A percentile compares a stretch with the other conserved stretches of the same genome.
phyloP scores from a whole-genome alignment of 306 rosid species.

The Cicer chorassanicum region DNA sequence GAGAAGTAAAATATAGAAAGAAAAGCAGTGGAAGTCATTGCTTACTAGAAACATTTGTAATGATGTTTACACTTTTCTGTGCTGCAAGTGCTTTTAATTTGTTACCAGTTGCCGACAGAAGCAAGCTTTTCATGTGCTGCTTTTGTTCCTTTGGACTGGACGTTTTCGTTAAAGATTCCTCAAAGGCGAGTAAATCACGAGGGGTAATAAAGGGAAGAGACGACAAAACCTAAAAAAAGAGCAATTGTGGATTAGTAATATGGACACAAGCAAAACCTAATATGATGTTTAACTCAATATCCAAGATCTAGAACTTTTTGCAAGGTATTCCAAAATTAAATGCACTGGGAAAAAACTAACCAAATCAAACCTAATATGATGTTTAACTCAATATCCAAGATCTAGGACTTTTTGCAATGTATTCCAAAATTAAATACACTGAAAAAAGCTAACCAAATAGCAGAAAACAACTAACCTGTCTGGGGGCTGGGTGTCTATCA shows the following conservation, averaged over 20 bases:
- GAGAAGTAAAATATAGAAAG: slow-evolving; percentile 17
- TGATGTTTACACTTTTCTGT: slow-evolving; percentile 83
- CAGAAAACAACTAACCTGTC: slow-evolving; percentile 67
- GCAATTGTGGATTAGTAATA: not conserved
- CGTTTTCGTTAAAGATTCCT: slow-evolving; percentile 88
- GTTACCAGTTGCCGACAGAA: slow-evolving; percentile 82
- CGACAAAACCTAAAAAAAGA: slow-evolving; percentile 63
- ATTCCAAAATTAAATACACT: slow-evolving; percentile 18
- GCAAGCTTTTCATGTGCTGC: slow-evolving; percentile 87
- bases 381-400: slow-evolving; percentile 15
- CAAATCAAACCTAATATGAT: slow-evolving; percentile 33
- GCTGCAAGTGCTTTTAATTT: slow-evolving; percentile 87
- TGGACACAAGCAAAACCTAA: slow-evolving; percentile 14
- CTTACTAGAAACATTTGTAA: slow-evolving; percentile 93
- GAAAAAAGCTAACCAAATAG: slow-evolving; percentile 6
- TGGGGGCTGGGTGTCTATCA: slow-evolving; percentile 87
- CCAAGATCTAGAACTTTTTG: slow-evolving; percentile 20
- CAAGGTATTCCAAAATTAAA: slow-evolving; percentile 24
- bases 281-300: slow-evolving; percentile 23
- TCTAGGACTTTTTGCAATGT: slow-evolving; percentile 19
- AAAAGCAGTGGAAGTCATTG: slow-evolving; percentile 32
- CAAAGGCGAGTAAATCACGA: slow-evolving; percentile 84
- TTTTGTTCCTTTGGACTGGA: slow-evolving; percentile 93
- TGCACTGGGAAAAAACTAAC: not conserved
- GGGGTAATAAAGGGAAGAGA: slow-evolving; percentile 79